Percentiles rank a stretch among this genome's conserved stretches.
These are phyloP conservation scores for Orbilia ellipsospora DNA, from an alignment of 2,329 filamentous ascomycete genomes.

Conservation along the genomic window DNA sequence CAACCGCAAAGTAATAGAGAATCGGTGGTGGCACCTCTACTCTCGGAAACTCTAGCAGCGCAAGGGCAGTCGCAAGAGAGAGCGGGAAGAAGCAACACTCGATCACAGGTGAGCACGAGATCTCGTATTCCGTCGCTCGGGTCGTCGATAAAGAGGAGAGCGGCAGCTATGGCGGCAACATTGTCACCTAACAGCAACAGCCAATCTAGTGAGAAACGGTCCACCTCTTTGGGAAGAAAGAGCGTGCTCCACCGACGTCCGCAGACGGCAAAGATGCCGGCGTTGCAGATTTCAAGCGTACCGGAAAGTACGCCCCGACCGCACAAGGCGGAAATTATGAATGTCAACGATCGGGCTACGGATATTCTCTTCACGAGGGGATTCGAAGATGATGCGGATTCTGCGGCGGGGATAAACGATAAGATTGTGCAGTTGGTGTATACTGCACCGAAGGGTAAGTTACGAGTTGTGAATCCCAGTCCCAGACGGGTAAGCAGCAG, in stretches of 20 bases:
- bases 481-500: constrained; percentile 59
- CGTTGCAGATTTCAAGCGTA: background rate
- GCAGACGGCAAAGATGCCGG: constrained; percentile 17
- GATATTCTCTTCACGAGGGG: constrained; percentile 56
- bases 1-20: constrained; percentile 10
- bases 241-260: constrained; percentile 25
- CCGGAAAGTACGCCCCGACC: constrained; percentile 23
- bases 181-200: constrained; percentile 13
- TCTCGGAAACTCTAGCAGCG: constrained; percentile 30
- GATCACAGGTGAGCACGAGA: background rate
- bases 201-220: constrained; percentile 16
- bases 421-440: constrained; percentile 80
- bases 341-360: constrained; percentile 60
- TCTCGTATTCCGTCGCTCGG: constrained; percentile 43
- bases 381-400: constrained; percentile 58
- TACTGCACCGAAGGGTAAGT: constrained; percentile 85
- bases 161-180: constrained; percentile 36
- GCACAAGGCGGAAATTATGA: constrained; percentile 57
- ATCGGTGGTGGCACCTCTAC: constrained; percentile 27
- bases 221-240: constrained; percentile 24
- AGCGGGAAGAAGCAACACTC: constrained; percentile 5
- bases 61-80: constrained; percentile 8
- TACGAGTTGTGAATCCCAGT: constrained; percentile 90
- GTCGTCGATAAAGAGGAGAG: constrained; percentile 37
- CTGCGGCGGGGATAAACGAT: constrained; percentile 58